Percentiles rank a stretch among this genome's conserved stretches.
Conservation (phyloP, 1,284 basidiomycete genomes). For the Apiotrichum domesticum region DNA sequence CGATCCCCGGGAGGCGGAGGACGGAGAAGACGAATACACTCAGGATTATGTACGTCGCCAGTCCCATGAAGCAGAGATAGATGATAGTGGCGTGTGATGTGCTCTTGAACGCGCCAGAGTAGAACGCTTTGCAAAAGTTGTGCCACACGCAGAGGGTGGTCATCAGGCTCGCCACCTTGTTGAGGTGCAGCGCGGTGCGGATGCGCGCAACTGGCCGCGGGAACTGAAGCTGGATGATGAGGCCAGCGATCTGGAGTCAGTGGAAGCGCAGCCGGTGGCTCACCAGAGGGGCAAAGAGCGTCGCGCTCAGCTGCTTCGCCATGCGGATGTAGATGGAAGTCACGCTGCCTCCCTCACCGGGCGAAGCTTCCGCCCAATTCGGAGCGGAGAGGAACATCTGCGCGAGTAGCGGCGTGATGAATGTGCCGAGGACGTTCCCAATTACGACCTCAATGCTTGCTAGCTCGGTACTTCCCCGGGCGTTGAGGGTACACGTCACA, state of each 20-base stretch:
- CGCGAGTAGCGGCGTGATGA: slow-evolving; percentile 20
- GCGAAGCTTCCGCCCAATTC: neutral
- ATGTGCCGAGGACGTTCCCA: slow-evolving; percentile 33
- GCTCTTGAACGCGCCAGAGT: slow-evolving; percentile 29
- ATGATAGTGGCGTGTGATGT: slow-evolving; percentile 30
- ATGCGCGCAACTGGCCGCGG: slow-evolving; percentile 1
- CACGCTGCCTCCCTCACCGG: neutral
- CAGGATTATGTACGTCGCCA: slow-evolving; percentile 20
- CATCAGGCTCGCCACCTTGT: slow-evolving; percentile 6
- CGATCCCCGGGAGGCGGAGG: slow-evolving; percentile 20
- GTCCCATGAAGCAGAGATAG: slow-evolving; percentile 29
- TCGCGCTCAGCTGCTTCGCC: slow-evolving; percentile 11
- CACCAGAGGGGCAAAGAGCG: slow-evolving; percentile 7
- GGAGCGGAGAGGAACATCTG: slow-evolving; percentile 2
- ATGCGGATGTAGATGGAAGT: slow-evolving; percentile 9
- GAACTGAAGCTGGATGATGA: slow-evolving; percentile 4
- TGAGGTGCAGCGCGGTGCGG: neutral
- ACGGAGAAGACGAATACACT: slow-evolving; percentile 12
- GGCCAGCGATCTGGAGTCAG: slow-evolving; percentile 8
- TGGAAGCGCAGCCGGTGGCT: neutral
- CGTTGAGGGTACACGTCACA: slow-evolving; percentile 39
- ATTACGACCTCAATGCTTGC: slow-evolving; percentile 29
- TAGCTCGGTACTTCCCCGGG: slow-evolving; percentile 33
- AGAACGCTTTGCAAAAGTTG: slow-evolving; percentile 38
- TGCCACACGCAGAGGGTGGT: slow-evolving; percentile 11